phyloP scores from a whole-genome alignment of 768 basidiomycete species.

The Collybia nuda region DNA sequence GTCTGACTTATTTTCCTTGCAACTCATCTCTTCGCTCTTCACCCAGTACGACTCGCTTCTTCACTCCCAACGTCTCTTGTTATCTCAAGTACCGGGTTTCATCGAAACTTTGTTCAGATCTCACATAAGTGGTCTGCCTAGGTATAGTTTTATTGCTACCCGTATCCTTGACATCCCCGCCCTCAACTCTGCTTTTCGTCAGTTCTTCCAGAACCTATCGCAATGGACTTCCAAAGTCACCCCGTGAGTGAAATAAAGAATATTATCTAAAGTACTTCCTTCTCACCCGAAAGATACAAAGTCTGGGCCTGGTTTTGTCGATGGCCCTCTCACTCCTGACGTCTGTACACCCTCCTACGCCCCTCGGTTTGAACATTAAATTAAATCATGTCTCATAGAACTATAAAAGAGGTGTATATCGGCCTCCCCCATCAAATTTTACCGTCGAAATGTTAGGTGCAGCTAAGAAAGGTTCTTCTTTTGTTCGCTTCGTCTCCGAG shows the following conservation, averaged over 20 bases:
- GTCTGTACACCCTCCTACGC: background rate
- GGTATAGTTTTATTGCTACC: too few species aligned
- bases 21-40: conserved; percentile 11
- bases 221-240: background rate
- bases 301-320: conserved; percentile 1
- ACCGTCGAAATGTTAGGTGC: conserved; percentile 57
- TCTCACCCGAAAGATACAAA: background rate
- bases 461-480: conserved; percentile 49
- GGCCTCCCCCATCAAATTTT: conserved; percentile 58
- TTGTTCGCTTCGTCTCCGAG: background rate
- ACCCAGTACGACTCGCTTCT: background rate
- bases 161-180: too few species aligned
- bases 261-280: background rate
- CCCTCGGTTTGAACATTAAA: background rate
- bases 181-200: too few species aligned
- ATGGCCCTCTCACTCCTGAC: background rate
- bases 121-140: background rate
- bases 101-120: background rate
- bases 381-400: conserved; percentile 30
- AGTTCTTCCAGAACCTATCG: too few species aligned
- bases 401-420: conserved; percentile 63
- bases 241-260: background rate
- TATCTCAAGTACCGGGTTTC: too few species aligned
- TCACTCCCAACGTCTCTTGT: too few species aligned
- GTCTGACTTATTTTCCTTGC: conserved; percentile 10